Conservation (phyloP, 2,329 filamentous ascomycete species). For the Penicillium polonicum region DNA sequence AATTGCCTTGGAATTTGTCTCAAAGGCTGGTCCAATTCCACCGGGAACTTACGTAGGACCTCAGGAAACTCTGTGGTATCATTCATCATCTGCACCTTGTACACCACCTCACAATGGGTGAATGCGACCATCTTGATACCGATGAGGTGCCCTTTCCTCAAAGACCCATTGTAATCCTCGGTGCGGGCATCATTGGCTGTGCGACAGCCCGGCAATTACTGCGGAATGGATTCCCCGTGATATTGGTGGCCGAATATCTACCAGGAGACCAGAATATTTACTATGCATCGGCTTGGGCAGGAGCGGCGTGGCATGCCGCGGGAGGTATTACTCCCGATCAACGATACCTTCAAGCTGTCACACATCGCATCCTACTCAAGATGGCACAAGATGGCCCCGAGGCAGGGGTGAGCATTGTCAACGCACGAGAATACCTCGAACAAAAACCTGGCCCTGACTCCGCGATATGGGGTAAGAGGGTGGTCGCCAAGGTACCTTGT, state of each 20-base stretch:
- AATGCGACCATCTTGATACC: conserved; percentile 25
- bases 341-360: conserved; percentile 37
- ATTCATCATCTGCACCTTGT: neutral
- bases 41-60: neutral
- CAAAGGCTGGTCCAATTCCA: neutral
- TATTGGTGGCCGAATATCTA: conserved; percentile 38
- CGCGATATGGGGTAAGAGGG: conserved; percentile 36
- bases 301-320: conserved; percentile 42
- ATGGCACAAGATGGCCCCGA: conserved; percentile 36
- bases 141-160: conserved; percentile 31
- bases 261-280: conserved; percentile 38
- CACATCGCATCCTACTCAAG: conserved; percentile 35
- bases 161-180: conserved; percentile 37
- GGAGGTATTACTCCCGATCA: conserved; percentile 37
- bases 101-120: conserved; percentile 18
- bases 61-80: neutral
- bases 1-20: neutral
- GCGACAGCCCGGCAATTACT: conserved; percentile 38
- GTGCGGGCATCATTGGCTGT: conserved; percentile 44
- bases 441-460: conserved; percentile 33
- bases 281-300: conserved; percentile 43
- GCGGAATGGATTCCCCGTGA: conserved; percentile 36
- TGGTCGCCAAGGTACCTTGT: conserved; percentile 34
- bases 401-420: conserved; percentile 37
- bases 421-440: conserved; percentile 38